Evolutionary conservation across 176 grass and related monocot genomes (phyloP), one percentile per base, ranked within the genome.

Genomic region (Triticum turgidum): DNA sequence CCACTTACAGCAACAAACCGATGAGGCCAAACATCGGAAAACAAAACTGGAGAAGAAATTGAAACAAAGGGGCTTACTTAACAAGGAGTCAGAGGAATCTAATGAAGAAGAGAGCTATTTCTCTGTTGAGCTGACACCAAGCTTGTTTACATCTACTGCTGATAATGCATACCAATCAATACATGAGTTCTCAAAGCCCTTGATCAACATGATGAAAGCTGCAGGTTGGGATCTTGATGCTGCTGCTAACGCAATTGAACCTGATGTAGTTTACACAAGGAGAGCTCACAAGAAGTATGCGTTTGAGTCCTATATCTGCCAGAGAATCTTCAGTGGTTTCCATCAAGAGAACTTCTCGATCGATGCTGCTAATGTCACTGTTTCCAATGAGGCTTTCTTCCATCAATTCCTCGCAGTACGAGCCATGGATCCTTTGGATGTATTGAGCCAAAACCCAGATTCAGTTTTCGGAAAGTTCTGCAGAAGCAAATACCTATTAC

Each of bases 191-290:
- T 94, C 97, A 64, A 99, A 99, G 87, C 90, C 94, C 11, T 59
- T 99, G 72, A 99, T 99, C 88, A 96, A 99, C 78, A 99, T 96
- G 97, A 99, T 99, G 96, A 98, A 98, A 75, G 90, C 90, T 86
- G 93, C 93, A 39, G 90, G 88, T 6, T 98, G 94, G 97, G 97
- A 98, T 92, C 93, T 98, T 80, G 94, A 98, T 88, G 93, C 92
- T 3, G 94, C 94, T 83, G 92, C 94, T 69, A 88, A 99, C 47
- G 85, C 92, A 51, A 89, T 94, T 17, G 97, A 94, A 80, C 89
- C 88, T 82, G 92, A 37, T 83, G 85, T 94, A 17, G 69, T 87
- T 20, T 99, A 93, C 87, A 81, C 91, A 69, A 94, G 88, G 76
- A 86, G 93, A 71, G 93, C 91, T 70, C 91, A 95, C 76, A 98